These are phyloP conservation scores for Petunia hybrid DNA, from an alignment of 305 asterid genomes.

Conservation along the genomic window DNA sequence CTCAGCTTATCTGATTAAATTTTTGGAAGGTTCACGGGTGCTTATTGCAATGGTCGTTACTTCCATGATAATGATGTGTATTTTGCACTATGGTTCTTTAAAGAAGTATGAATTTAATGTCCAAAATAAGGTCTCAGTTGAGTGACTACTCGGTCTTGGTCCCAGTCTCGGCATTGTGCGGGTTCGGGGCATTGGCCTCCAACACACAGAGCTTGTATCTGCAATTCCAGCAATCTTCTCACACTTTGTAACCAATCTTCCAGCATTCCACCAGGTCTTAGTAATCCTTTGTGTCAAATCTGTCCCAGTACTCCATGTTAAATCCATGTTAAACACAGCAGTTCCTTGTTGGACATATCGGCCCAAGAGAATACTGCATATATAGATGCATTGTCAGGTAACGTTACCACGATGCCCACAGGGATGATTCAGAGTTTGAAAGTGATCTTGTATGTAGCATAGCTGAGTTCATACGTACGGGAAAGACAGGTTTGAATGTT, in stretches of 20 bases:
- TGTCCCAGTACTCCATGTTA: constrained; percentile 65
- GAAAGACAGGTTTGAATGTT: constrained; percentile 34
- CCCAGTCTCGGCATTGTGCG: constrained; percentile 84
- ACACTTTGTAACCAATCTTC: constrained; percentile 88
- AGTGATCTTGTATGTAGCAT: constrained; percentile 42
- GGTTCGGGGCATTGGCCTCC: constrained; percentile 82
- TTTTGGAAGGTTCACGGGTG: constrained; percentile 93
- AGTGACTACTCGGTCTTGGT: constrained; percentile 80
- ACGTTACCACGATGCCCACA: constrained; percentile 82
- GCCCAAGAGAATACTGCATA: constrained; percentile 70
- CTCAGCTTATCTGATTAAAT: constrained; percentile 83
- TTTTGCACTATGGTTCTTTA: constrained; percentile 82
- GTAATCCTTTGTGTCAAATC: constrained; percentile 50
- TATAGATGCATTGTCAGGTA: constrained; percentile 87
- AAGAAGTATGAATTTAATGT: constrained; percentile 80
- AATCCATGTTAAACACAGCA: constrained; percentile 77
- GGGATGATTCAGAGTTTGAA: constrained; percentile 74
- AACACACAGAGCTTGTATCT: constrained; percentile 56
- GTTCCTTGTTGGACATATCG: constrained; percentile 80
- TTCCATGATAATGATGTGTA: constrained; percentile 74
- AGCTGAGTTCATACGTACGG: constrained; percentile 74
- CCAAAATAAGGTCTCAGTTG: constrained; percentile 83
- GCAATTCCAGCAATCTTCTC: constrained; percentile 76
- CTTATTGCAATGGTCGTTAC: constrained; percentile 69
- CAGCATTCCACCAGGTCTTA: constrained; percentile 91